Evolutionary conservation across 345 rosid species (phyloP), one percentile per base, ranked within the genome.

Genomic region (Citrus glauca): DNA sequence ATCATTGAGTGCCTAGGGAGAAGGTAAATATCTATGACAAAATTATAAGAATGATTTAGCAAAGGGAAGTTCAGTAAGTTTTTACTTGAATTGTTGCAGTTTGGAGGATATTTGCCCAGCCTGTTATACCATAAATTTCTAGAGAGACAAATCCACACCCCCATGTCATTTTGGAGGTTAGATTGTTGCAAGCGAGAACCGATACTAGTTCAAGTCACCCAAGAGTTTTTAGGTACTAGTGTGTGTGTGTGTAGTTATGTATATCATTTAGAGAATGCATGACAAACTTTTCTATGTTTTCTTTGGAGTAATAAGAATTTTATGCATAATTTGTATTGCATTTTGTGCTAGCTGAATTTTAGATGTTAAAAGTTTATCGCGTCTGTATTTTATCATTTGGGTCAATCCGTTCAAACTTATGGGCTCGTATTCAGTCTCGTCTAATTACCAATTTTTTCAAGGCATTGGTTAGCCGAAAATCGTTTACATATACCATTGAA

Each of bases 1-100:
- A 92, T 96, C 78, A 94, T 96, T 3, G 89, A 89, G 73, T 84
- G 85, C 83, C 80, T 93, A 57, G 98, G 98, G 38, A 84, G 78
- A 79, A 95, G 99, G 98, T 90, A 88, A 50, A 45, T 53, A 22
- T 38, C 16, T 20, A 19, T 9, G 25, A 19, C 66, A 24, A 1
- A 38, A 74, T 38, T 7, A 6, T 40, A 24, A 50, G 16, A 69
- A 40, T 63, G 38, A n/a, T 19, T 14, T 62, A 35, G 61, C 27
- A 30, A 60, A 2, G 45, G 66, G 2, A 45, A 13, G 7, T 27
- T 56, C 30, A 32, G 2, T 63, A 67, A 19, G 50, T 40, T 73
- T 45, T 53, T 60, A 11, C 9, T 70, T 28, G 1, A 25, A 25
- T 45, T 25, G 5, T 72, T 82, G 66, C 92, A 91, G 97, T 82